A percentile compares a stretch with the other conserved stretches of the same genome.
Conservation (phyloP, 352 stramenopile genomes). For the Lagenidium giganteum region DNA sequence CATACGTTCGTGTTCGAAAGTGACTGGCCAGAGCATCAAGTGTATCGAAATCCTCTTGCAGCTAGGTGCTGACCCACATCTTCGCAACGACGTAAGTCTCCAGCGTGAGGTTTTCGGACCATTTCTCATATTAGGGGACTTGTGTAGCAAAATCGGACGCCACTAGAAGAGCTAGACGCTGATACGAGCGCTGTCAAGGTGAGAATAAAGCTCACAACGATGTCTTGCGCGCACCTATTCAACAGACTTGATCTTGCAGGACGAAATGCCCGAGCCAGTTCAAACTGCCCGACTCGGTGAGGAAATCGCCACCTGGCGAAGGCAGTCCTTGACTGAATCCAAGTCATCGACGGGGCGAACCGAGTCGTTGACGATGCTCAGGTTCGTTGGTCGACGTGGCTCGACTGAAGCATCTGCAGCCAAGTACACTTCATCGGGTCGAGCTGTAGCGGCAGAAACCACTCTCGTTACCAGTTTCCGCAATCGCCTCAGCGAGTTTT, state of each 20-base stretch:
- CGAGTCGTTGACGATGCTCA: too few species aligned
- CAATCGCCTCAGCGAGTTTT: constrained; percentile 16
- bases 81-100: constrained; percentile 52
- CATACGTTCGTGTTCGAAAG: constrained; percentile 15
- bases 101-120: neutral
- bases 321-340: constrained; percentile 16
- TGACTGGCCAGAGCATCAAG: constrained; percentile 41
- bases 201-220: neutral
- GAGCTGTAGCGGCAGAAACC: constrained; percentile 15
- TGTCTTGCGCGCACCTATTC: too few species aligned
- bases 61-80: constrained; percentile 41
- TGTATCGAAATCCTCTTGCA: constrained; percentile 58
- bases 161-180: constrained; percentile 53
- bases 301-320: constrained; percentile 16
- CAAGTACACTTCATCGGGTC: neutral
- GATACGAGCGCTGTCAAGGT: constrained; percentile 25
- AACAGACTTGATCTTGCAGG: constrained; percentile 6
- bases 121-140: neutral
- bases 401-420: neutral
- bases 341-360: constrained; percentile 6
- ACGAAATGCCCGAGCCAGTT: constrained; percentile 15
- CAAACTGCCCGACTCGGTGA: constrained; percentile 16
- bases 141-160: constrained; percentile 56
- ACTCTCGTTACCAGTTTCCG: constrained; percentile 20
- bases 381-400: constrained; percentile 2